phyloP scores from a whole-genome alignment of 2,329 filamentous ascomycete genomes.

The Cladosporium sp. region DNA sequence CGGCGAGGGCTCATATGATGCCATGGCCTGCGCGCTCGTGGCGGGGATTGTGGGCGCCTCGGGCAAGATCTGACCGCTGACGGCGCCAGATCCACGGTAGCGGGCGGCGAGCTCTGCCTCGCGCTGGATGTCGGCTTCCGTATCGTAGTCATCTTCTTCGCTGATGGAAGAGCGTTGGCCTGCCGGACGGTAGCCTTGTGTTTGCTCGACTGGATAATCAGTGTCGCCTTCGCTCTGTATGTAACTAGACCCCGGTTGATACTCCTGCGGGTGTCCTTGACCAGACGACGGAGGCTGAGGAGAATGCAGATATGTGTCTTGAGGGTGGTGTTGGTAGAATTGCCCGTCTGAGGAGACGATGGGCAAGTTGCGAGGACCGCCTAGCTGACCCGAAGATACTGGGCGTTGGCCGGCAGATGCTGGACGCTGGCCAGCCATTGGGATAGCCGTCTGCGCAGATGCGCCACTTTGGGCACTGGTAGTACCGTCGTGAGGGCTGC shows the following conservation, averaged over 20 bases:
- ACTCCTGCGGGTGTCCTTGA: constrained; percentile 6
- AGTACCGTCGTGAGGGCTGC: constrained; percentile 13
- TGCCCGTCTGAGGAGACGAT: constrained; percentile 18
- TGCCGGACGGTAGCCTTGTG: constrained; percentile 13
- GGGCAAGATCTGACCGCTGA: constrained; percentile 22
- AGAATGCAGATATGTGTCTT: constrained; percentile 28
- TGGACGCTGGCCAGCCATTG: constrained; percentile 10
- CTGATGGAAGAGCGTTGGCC: constrained; percentile 17
- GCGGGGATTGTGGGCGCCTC: constrained; percentile 28
- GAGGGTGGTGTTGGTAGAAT: constrained; percentile 46
- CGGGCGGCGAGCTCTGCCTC: constrained; percentile 45
- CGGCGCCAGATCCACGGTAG: constrained; percentile 36
- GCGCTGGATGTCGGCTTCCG: constrained; percentile 46
- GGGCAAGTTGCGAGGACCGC: constrained; percentile 20
- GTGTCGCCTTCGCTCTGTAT: constrained; percentile 62
- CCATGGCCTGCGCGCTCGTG: constrained; percentile 32
- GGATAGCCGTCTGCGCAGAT: constrained; percentile 24
- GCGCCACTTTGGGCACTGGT: constrained; percentile 15
- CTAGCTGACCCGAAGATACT: constrained; percentile 9
- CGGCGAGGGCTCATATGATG: constrained; percentile 21
- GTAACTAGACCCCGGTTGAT: constrained; percentile 26
- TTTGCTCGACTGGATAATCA: constrained; percentile 61
- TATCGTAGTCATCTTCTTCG: constrained; percentile 52
- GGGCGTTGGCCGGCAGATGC: constrained; percentile 7
- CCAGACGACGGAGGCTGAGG: constrained; percentile 18